Base-by-base conservation (phyloP, 495 filamentous ascomycete species). In the Alectoria sarmentosa region DNA sequence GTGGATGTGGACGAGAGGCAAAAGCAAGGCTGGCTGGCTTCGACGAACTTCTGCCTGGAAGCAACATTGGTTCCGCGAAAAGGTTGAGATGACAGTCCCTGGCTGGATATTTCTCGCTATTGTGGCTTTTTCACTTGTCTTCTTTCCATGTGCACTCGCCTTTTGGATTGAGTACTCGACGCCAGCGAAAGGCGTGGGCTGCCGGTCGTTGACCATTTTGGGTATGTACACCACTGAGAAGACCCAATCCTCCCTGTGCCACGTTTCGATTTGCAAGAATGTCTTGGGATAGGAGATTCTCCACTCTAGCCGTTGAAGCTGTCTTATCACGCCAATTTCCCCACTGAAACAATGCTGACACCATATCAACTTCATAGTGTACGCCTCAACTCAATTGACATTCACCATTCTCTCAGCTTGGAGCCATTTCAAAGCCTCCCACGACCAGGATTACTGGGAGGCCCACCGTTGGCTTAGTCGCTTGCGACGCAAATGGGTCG, bases 151-250 rank as follows among this genome's bases (percentile, higher is more conserved):
- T 54, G 46, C 66, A 30, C 69, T 80, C 10, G 74, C 78, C 2
- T 74, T 79, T n/a, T 64, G 75, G 17, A 72, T 74, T 14, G 73
- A 74, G n/a, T 79, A 74, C 38, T 67, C 69, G 39, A 82, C 77
- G 37, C 78, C 75, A 23, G 67, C 72, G 26, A 60, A 70, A n/a
- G 80, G 78, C 13, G 62, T 79, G 1, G 73, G 73, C 4, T 82
- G 80, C 38, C 70, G 79, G 9, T 72, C 69, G 17, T 57, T 81
- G 21, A 79, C 73, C 10, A 75, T 78, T 39, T 58, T 78, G 1
- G 30, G 52, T 55, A 55, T 36, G 48, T 52, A 52, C 3, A 52
- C 17, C 26, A 4, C 48, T 8, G 26, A 52, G 48, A 28, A 30
- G 28, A 21, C 52, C 26, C 30, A 10, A 8, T 21, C 15, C 8